phyloP scores from a whole-genome alignment of 2,329 filamentous ascomycete species.

The Blumeria hordei region DNA sequence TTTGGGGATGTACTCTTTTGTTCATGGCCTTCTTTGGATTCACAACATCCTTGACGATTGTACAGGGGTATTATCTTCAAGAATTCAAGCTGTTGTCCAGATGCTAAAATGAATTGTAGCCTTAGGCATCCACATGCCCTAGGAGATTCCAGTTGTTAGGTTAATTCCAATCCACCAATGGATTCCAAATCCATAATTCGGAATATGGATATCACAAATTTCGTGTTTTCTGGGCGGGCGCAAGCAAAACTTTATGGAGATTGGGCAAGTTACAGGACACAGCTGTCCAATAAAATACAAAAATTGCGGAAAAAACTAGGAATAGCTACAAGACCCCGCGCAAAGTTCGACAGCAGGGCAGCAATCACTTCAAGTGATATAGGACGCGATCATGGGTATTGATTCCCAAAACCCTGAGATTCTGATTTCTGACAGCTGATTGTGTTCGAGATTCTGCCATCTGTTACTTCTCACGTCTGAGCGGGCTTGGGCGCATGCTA shows the following conservation, averaged over 20 bases:
- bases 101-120: no score
- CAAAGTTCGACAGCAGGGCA: slow-evolving; percentile 55
- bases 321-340: slow-evolving; percentile 59
- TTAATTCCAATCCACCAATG: no score
- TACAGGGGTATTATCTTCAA: no score
- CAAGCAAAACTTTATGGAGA: slow-evolving; percentile 71
- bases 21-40: no score
- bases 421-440: slow-evolving; percentile 4
- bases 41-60: no score
- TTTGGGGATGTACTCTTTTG: no score
- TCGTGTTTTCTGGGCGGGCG: slow-evolving; percentile 56
- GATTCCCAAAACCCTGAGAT: not conserved
- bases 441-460: slow-evolving; percentile 36
- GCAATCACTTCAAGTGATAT: slow-evolving; percentile 54
- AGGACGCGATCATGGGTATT: slow-evolving; percentile 50
- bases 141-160: no score
- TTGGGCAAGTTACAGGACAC: slow-evolving; percentile 61
- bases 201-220: slow-evolving; percentile 37
- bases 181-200: no score
- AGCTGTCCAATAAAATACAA: slow-evolving; percentile 58
- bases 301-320: slow-evolving; percentile 68
- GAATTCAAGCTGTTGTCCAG: no score
- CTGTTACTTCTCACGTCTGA: slow-evolving; percentile 72
- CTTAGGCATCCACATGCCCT: no score
- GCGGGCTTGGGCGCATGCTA: slow-evolving; percentile 82